Evolutionary conservation across 2,329 filamentous ascomycete species (phyloP).

Genomic region (Colletotrichum zoysiae): DNA sequence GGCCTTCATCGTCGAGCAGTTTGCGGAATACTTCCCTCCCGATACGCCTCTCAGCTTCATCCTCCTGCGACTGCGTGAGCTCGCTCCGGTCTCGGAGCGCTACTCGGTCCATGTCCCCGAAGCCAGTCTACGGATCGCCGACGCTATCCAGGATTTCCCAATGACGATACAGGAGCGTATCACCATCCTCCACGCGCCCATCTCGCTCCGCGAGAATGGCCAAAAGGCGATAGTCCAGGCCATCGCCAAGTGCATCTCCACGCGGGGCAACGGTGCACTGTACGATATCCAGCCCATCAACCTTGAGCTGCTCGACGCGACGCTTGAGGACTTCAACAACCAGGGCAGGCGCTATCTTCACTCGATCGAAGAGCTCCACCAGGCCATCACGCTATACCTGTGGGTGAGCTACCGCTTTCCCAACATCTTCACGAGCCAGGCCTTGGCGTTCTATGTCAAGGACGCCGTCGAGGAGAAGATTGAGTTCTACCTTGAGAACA

Average conservation of each 20-base stretch:
- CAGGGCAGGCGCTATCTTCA: slow-evolving; percentile 66
- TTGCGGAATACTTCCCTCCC: slow-evolving; percentile 84
- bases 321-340: slow-evolving; percentile 51
- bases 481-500: slow-evolving; percentile 65
- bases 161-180: slow-evolving; percentile 82
- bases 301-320: slow-evolving; percentile 80
- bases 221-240: slow-evolving; percentile 67
- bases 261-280: slow-evolving; percentile 74
- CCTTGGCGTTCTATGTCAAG: slow-evolving; percentile 84
- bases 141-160: slow-evolving; percentile 78
- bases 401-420: slow-evolving; percentile 94
- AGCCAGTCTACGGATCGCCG: slow-evolving; percentile 75
- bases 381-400: slow-evolving; percentile 84
- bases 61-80: slow-evolving; percentile 78
- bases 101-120: slow-evolving; percentile 75
- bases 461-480: slow-evolving; percentile 82
- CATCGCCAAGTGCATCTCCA: slow-evolving; percentile 77
- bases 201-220: slow-evolving; percentile 64
- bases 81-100: slow-evolving; percentile 71
- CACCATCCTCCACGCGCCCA: slow-evolving; percentile 79
- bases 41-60: slow-evolving; percentile 87
- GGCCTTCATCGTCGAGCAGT: slow-evolving; percentile 76
- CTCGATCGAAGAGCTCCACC: slow-evolving; percentile 82
- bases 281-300: slow-evolving; percentile 78
- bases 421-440: slow-evolving; percentile 81